A percentile compares a stretch with the other conserved stretches of the same genome.
phyloP scores from a whole-genome alignment of 2,329 filamentous ascomycete species.

The Alternaria arbusti region DNA sequence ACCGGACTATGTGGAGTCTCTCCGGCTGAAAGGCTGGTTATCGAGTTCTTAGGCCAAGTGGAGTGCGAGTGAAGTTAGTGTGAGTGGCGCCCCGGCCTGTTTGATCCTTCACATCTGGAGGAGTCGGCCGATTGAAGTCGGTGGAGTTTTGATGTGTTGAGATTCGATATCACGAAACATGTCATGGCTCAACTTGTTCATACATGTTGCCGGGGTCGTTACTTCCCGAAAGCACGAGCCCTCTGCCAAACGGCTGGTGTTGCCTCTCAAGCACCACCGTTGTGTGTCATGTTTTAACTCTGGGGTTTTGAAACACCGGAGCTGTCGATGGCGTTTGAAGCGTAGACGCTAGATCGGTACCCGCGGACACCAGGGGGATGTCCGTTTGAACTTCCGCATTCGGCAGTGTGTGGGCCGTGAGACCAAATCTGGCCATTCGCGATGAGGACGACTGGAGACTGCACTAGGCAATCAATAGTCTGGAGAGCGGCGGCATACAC shows the following conservation, averaged over 20 bases:
- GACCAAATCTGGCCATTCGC: constrained; percentile 3
- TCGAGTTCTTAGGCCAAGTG: background rate
- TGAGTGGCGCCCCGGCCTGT: background rate
- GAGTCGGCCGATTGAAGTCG: background rate
- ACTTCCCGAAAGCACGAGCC: background rate
- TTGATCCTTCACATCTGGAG: background rate
- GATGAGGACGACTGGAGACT: background rate
- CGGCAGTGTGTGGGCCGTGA: background rate
- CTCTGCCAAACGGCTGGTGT: constrained; percentile 3
- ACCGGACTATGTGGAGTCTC: background rate
- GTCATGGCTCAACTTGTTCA: constrained; percentile 10
- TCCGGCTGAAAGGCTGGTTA: background rate
- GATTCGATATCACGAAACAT: constrained; percentile 15
- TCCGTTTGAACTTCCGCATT: constrained; percentile 2
- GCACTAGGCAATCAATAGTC: constrained; percentile 10
- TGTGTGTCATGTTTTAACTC: constrained; percentile 13
- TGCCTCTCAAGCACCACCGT: constrained; percentile 7
- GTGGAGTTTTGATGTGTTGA: background rate
- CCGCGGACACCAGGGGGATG: background rate
- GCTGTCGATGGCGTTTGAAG: constrained; percentile 9
- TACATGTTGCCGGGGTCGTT: constrained; percentile 3
- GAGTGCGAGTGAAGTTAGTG: background rate
- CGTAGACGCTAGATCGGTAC: background rate
- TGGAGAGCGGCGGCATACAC: background rate
- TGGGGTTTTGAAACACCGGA: constrained; percentile 14